These are phyloP conservation scores for Penicillium sp. DNA, from an alignment of 2,329 filamentous ascomycete genomes.

Conservation along the genomic window DNA sequence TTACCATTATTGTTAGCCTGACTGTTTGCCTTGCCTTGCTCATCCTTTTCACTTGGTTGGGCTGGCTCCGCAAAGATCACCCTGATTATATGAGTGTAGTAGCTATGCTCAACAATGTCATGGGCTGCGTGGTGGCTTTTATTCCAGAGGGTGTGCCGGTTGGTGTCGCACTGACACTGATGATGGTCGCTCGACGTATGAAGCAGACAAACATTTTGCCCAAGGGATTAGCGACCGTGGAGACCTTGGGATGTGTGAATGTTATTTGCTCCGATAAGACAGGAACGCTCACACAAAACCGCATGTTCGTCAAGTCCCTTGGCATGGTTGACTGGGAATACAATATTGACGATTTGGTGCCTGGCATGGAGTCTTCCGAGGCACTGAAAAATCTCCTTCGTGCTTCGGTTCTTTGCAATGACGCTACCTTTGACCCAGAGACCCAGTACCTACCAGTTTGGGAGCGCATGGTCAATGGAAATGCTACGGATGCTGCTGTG, in stretches of 20 bases:
- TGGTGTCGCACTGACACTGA: slow-evolving; percentile 68
- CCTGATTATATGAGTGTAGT: slow-evolving; percentile 71
- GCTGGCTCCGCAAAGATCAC: slow-evolving; percentile 66
- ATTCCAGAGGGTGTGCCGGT: slow-evolving; percentile 77
- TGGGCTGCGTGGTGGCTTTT: slow-evolving; percentile 72
- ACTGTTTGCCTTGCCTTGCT: slow-evolving; percentile 63
- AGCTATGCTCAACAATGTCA: slow-evolving; percentile 70
- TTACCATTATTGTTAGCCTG: slow-evolving; percentile 66
- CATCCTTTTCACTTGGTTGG: slow-evolving; percentile 58
- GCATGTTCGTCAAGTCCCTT: slow-evolving; percentile 61
- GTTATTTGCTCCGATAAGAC: slow-evolving; percentile 80
- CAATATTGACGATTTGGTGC: slow-evolving; percentile 17
- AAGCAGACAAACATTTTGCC: slow-evolving; percentile 72
- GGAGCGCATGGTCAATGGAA: slow-evolving; percentile 68
- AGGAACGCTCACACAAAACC: slow-evolving; percentile 61
- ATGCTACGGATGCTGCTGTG: slow-evolving; percentile 75
- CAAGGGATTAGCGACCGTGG: slow-evolving; percentile 77
- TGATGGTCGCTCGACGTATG: slow-evolving; percentile 76
- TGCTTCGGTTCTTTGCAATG: slow-evolving; percentile 70
- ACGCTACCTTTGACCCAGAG: slow-evolving; percentile 69
- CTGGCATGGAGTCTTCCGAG: slow-evolving; percentile 24
- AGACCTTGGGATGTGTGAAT: slow-evolving; percentile 73
- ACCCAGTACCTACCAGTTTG: slow-evolving; percentile 60
- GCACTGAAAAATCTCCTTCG: slow-evolving; percentile 61
- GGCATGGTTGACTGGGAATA: slow-evolving; percentile 28